Percentiles rank a stretch among this genome's conserved stretches.
These are phyloP conservation scores for Elsinoe ampelina DNA, from an alignment of 2,329 filamentous ascomycete species.

Conservation along the genomic window DNA sequence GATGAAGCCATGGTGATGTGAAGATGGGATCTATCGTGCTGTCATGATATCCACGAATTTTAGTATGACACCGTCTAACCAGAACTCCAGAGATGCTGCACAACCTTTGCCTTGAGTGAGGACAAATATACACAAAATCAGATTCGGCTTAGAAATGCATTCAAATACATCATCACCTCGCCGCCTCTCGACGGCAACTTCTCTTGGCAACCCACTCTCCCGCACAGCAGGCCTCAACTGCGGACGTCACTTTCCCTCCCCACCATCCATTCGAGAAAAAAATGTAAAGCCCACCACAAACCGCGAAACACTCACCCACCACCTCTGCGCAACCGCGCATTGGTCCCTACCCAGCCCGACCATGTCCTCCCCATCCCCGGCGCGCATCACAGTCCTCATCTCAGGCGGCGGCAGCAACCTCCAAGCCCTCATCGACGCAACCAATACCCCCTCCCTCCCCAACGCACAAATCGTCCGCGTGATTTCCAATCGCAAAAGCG, in stretches of 20 bases:
- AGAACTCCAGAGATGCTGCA: not conserved
- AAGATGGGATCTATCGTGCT: not conserved
- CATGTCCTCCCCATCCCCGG: constrained; percentile 12
- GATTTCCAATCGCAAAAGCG: constrained; percentile 56
- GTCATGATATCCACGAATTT: not conserved
- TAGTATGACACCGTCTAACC: not conserved
- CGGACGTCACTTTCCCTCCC: not conserved
- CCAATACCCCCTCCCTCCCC: constrained; percentile 37
- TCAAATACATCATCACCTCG: constrained; percentile 3
- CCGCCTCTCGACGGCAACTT: not conserved
- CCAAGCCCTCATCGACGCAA: constrained; percentile 62
- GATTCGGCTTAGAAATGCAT: not conserved
- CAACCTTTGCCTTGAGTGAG: not conserved
- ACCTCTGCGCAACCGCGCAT: not conserved
- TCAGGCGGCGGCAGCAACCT: constrained; percentile 70
- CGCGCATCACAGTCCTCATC: constrained; percentile 37
- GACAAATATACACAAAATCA: not conserved
- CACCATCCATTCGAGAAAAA: not conserved
- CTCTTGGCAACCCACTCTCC: constrained; percentile 5
- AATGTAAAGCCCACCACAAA: not conserved
- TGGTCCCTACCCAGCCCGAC: not conserved
- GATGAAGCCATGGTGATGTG: constrained; percentile 25
- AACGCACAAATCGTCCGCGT: constrained; percentile 51
- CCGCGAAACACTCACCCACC: not conserved
- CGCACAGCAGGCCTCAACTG: not conserved